Evolutionary conservation across 257 asterid genomes (phyloP).

Genomic region (Buddleja alternifolia): DNA sequence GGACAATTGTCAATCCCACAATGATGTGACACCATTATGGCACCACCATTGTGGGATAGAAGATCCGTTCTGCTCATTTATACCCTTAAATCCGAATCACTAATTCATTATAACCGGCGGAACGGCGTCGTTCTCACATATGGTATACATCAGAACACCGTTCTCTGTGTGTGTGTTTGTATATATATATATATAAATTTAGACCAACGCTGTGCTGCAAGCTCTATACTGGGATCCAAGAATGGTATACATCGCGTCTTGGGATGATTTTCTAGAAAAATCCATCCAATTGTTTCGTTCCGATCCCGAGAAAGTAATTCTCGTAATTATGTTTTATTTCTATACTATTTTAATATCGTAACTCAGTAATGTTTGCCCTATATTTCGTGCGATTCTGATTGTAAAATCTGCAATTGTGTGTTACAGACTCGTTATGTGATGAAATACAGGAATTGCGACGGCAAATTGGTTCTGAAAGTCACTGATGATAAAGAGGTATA

Average conservation of each 20-base stretch:
- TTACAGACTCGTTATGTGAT: conserved; percentile 68
- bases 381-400: conserved; percentile 8
- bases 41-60: no score
- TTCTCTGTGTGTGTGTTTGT: no score
- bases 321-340: not conserved
- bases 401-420: not conserved
- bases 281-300: conserved; percentile 63
- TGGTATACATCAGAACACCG: no score
- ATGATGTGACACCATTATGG: no score
- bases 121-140: no score
- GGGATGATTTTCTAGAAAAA: conserved; percentile 77
- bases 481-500: conserved; percentile 70
- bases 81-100: no score
- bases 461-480: conserved; percentile 76
- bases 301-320: conserved; percentile 61
- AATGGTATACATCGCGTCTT: conserved; percentile 70
- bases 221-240: not conserved
- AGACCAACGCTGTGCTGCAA: no score
- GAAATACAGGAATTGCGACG: conserved; percentile 78
- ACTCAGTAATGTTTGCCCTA: not conserved
- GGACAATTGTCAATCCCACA: no score
- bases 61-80: no score
- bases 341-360: not conserved
- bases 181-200: no score
- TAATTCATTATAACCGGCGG: no score